Base-by-base conservation (phyloP, 148 eudicot species). In the Gaultheria prostrata region DNA sequence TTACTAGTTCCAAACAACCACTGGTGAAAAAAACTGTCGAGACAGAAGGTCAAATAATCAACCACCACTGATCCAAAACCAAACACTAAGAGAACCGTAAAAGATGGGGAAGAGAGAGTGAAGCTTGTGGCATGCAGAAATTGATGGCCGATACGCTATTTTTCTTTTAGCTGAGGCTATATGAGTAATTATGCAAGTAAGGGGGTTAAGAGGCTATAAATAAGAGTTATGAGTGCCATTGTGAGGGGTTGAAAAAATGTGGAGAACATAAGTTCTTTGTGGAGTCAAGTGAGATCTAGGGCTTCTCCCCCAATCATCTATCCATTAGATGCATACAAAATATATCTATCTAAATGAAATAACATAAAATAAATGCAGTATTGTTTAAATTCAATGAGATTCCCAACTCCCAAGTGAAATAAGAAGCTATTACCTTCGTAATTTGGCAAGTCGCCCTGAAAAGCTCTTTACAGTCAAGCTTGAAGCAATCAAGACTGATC, bases 381-480 rank as follows among this genome's bases (percentile, higher is more conserved):
- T 63, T 24, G 9, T 63, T 26, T n/a, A n/a, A 9, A 1, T n/a
- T 21, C 26, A 21, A 21, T 67, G 6, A 67, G 17, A 26, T 8
- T n/a, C n/a, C n/a, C n/a, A n/a, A n/a, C n/a, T 15, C 43, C 43
- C 17, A 15, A 28, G 1, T 18, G 4, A 18, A 30, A 35, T 4
- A 12, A 28, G 33, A 71, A 32, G 76, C n/a, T 35, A 33, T 73
- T 73, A 73, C 77, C n/a, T 39, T 39, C 1, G 26, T 6, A 73
- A 73, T 39, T 39, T 33, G 8, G 77, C 50, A 39, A 17, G 4
- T 73, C 11, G 28, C 77, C 49, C 48, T 73, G 13, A 73, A 33
- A 39, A 73, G 77, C 77, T 73, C 77, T 39, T 73, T 73, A 39
- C 77, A 73, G 10, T 73, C 77, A 20, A 73, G 20, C 49, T 73